Evolutionary conservation across 2,329 filamentous ascomycete species (phyloP), one percentile per base, ranked within the genome.

Genomic region (Alternaria metachromatica): DNA sequence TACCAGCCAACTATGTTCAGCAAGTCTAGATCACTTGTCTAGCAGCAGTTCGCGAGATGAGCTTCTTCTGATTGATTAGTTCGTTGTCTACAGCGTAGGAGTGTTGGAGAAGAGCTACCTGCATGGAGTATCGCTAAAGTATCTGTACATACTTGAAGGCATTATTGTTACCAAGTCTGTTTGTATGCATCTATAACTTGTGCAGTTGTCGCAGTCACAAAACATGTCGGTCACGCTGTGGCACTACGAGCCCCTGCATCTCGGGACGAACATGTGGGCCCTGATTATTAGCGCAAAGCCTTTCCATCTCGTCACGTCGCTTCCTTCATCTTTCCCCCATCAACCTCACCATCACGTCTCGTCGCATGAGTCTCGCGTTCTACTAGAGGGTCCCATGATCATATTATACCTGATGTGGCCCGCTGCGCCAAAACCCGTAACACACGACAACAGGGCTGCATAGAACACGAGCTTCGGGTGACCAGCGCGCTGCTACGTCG

Each of bases 1-100:
- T 99, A 58, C 96, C 96, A 49, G 94, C 94, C 41, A 97, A 93
- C 80, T 99, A 98, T 83, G 88, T 98, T 63, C 91, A 94, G 81
- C 87, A 90, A 74, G 88, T 92, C 55, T 91, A 71, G 70, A 62
- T 46, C 28, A 68, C 70, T 55, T 71, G 65, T 51, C 50, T 69
- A 63, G 58, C 62, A 33, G 62, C 62, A 25, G 63, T 68, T 44
- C 59, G 61, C 26, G 62, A 67, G 30, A 62, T 63, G 60, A 64
- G 46, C 9, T 60, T 55, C n/a, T 58, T 58, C 18, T 65, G 55
- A 59, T 56, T 28, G 15, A 21, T 37, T 50, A 41, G 50, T 28
- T 20, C 10, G 21, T 60, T 43, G 44, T 49, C 43, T 43, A 43
- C 15, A 51, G 20, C 26, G 21, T 49, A 1, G 46, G 21, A 33